Conservation (phyloP, 139 green algal species). For the Gonium pectorale region DNA sequence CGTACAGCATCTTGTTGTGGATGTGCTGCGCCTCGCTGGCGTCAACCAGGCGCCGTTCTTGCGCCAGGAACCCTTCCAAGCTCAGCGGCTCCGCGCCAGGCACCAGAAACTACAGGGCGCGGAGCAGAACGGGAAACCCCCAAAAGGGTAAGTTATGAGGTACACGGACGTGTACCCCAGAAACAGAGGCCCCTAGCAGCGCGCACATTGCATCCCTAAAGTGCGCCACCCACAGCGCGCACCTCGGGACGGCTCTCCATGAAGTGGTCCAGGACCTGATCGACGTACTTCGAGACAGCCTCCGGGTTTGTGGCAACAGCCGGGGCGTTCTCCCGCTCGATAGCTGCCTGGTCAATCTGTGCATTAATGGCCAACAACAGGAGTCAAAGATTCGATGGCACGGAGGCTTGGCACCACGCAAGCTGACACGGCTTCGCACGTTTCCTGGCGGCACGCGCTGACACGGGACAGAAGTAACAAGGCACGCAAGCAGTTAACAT, state of each 20-base stretch:
- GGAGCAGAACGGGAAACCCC: too few relatives aligned
- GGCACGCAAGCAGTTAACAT: too few relatives aligned
- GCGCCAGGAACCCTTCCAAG: conserved; percentile 55
- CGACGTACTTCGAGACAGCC: conserved; percentile 15
- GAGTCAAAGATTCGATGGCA: too few relatives aligned
- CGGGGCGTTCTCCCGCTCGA: conserved; percentile 37
- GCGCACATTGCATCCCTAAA: too few relatives aligned
- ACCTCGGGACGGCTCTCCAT: conserved; percentile 33
- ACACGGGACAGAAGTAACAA: not conserved
- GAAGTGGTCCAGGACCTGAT: conserved; percentile 33
- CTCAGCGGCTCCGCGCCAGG: conserved; percentile 54
- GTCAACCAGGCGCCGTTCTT: conserved; percentile 50
- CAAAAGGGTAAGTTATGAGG: too few relatives aligned
- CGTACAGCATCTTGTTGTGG: conserved; percentile 66
- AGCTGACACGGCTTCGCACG: too few relatives aligned
- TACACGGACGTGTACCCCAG: too few relatives aligned
- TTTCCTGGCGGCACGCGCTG: too few relatives aligned
- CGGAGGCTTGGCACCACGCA: too few relatives aligned
- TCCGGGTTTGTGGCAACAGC: conserved; percentile 6
- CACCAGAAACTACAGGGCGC: conserved; percentile 50
- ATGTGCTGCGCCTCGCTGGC: conserved; percentile 60
- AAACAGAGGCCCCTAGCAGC: too few relatives aligned
- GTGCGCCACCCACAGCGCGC: too few relatives aligned
- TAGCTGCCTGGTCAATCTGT: conserved; percentile 37
- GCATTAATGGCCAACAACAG: too few relatives aligned